Conservation (phyloP, 2,329 filamentous ascomycete genomes). For the Aureobasidium namibiae region DNA sequence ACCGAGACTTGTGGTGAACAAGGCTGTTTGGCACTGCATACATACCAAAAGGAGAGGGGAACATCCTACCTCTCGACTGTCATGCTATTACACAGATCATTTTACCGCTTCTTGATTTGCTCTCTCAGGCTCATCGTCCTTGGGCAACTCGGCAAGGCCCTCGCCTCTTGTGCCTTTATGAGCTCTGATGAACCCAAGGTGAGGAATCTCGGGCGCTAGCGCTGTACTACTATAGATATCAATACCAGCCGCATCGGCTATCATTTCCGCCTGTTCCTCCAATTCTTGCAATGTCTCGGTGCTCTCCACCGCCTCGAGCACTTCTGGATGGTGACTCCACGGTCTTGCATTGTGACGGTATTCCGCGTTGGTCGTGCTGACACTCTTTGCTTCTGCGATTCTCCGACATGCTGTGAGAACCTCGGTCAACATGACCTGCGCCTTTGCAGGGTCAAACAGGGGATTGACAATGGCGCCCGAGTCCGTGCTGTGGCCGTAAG, state of each 20-base stretch:
- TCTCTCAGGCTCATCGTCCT: slow-evolving; percentile 1
- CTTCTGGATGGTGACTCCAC: background rate
- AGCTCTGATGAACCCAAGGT: slow-evolving; percentile 20
- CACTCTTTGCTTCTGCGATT: slow-evolving; percentile 2
- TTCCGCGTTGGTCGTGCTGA: background rate
- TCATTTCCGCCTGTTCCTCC: slow-evolving; percentile 19
- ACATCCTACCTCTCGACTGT: background rate
- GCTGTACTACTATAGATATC: slow-evolving; percentile 20
- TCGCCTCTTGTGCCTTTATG: slow-evolving; percentile 11
- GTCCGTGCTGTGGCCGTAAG: slow-evolving; percentile 20
- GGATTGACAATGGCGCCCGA: slow-evolving; percentile 18
- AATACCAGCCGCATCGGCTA: slow-evolving; percentile 23
- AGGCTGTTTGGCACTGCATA: background rate
- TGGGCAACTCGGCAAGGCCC: background rate
- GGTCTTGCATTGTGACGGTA: background rate
- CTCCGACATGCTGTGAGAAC: background rate
- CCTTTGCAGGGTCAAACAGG: slow-evolving; percentile 17
- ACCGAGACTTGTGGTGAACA: background rate
- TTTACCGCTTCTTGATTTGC: background rate
- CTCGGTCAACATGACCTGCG: slow-evolving; percentile 11
- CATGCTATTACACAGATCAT: background rate
- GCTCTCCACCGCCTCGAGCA: background rate
- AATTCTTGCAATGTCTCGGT: slow-evolving; percentile 15
- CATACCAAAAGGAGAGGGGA: background rate
- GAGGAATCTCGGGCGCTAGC: background rate